Base-by-base conservation (phyloP, 495 filamentous ascomycete genomes). In the Hypomontagnella monticulosa region DNA sequence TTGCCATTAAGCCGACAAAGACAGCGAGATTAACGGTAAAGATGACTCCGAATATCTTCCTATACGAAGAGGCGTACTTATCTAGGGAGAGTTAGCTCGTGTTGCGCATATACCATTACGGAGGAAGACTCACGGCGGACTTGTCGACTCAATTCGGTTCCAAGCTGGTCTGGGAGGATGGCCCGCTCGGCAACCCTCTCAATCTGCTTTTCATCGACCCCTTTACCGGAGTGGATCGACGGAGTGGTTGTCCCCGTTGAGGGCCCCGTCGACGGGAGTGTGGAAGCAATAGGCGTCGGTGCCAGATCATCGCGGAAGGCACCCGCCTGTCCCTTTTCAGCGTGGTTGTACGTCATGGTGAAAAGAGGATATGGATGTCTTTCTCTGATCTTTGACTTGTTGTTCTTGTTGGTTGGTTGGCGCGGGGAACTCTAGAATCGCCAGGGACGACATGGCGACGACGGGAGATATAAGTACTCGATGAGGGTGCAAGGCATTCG, bases 31-130 rank as follows among this genome's bases (percentile, higher is more conserved):
- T 73, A 16, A 59, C 41, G 9, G 71, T 62, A 10, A 73, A 73
- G 57, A 73, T 73, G 9, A 43, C 44, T 6, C 61, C 69, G 16
- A 73, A 73, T 51, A 73, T 61, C 20, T 73, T 73, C 41, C 71
- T 51, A 23, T 73, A 73, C 6, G 69, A 69, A 27, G 71, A 73
- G 44, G 71, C 71, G 47, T 73, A 73, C 62, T 71, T 71, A 55
- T 73, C 71, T 73, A 11, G 4, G 32, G 20, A 23, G 16, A 9
- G 44, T 73, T 57, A 73, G 71, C 37, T 18, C 12, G 10, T 10
- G 43, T 38, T 32, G 47, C 36, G 30, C 10, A 37, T 23, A 51
- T 20, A 11, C 8, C 15, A 42, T 1, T 34, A 7, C 36, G 34
- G 33, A 27, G 16, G 49, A 36, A 43, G 8, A 60, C 71, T 43